phyloP scores from a whole-genome alignment of 495 filamentous ascomycete species.

The Apiosordaria backusii region DNA sequence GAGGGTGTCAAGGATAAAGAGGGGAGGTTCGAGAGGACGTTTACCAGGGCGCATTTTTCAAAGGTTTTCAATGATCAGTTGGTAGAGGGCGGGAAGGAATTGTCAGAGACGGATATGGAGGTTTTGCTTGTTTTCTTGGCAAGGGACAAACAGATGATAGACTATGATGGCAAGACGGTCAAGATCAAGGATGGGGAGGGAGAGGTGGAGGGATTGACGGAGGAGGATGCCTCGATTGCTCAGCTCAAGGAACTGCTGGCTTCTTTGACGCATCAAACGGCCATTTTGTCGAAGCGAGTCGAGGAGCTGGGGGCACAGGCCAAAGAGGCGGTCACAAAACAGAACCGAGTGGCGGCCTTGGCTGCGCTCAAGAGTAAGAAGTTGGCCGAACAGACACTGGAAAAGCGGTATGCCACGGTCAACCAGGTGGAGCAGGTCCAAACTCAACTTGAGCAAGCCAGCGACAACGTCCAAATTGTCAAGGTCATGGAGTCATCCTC shows the following conservation, averaged over 20 bases:
- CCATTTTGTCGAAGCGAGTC: constrained; percentile 49
- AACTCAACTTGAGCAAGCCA: constrained; percentile 75
- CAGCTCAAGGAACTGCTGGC: constrained; percentile 65
- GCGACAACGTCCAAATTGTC: constrained; percentile 75
- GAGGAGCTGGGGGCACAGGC: constrained; percentile 59
- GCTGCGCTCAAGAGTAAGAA: constrained; percentile 81
- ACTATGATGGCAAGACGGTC: constrained; percentile 68
- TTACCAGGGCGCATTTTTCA: constrained; percentile 60
- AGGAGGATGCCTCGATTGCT: constrained; percentile 76
- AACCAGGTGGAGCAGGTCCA: constrained; percentile 81
- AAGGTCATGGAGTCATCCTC: constrained; percentile 75
- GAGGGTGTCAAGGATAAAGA: constrained; percentile 37
- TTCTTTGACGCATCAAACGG: constrained; percentile 57
- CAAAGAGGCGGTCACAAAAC: constrained; percentile 60
- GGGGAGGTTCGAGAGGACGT: constrained; percentile 61
- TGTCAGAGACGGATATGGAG: constrained; percentile 64
- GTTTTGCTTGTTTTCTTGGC: constrained; percentile 68
- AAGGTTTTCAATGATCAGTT: constrained; percentile 55
- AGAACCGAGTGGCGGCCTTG: constrained; percentile 70
- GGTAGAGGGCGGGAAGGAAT: constrained; percentile 40
- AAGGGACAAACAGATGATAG: constrained; percentile 61
- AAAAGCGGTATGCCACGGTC: constrained; percentile 64
- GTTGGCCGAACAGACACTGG: constrained; percentile 65
- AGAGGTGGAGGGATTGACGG: constrained; percentile 51
- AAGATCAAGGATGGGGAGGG: constrained; percentile 60